Conservation (phyloP, 345 rosid genomes). For the Excoecaria cochinchinensis region DNA sequence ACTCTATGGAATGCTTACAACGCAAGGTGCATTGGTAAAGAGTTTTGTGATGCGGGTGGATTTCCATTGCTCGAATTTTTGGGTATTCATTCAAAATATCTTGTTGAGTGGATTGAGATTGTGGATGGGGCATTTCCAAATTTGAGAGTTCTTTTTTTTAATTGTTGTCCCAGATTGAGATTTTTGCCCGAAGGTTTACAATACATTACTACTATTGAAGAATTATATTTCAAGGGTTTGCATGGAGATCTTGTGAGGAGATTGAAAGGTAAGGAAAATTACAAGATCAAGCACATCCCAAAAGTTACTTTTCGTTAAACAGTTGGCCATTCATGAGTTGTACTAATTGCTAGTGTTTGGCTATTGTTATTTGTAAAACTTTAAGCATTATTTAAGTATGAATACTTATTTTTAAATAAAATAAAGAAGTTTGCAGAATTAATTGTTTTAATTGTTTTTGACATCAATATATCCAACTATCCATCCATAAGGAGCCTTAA, state of each 20-base stretch:
- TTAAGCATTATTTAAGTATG: too few relatives aligned
- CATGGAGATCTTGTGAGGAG: constrained; percentile 4
- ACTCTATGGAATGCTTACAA: not conserved
- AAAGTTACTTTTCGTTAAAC: not conserved
- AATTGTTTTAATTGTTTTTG: too few relatives aligned
- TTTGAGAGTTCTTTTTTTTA: not conserved
- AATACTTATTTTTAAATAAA: too few relatives aligned
- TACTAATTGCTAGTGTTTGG: too few relatives aligned
- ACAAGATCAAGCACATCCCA: constrained; percentile 8
- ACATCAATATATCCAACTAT: too few relatives aligned
- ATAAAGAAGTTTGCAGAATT: too few relatives aligned
- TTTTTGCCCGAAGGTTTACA: constrained; percentile 4
- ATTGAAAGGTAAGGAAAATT: not conserved
- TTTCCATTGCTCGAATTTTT: constrained; percentile 4
- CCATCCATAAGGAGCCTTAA: too few relatives aligned
- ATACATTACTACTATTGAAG: not conserved
- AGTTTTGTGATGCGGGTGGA: constrained; percentile 15
- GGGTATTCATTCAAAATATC: not conserved
- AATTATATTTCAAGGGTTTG: not conserved
- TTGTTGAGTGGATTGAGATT: constrained; percentile 5
- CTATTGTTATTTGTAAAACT: too few relatives aligned
- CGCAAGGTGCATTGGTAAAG: constrained; percentile 9
- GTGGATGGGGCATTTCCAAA: not conserved
- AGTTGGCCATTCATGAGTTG: too few relatives aligned
- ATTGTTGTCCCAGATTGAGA: not conserved